phyloP scores from a whole-genome alignment of 495 filamentous ascomycete genomes.

The Penicillium soppii region DNA sequence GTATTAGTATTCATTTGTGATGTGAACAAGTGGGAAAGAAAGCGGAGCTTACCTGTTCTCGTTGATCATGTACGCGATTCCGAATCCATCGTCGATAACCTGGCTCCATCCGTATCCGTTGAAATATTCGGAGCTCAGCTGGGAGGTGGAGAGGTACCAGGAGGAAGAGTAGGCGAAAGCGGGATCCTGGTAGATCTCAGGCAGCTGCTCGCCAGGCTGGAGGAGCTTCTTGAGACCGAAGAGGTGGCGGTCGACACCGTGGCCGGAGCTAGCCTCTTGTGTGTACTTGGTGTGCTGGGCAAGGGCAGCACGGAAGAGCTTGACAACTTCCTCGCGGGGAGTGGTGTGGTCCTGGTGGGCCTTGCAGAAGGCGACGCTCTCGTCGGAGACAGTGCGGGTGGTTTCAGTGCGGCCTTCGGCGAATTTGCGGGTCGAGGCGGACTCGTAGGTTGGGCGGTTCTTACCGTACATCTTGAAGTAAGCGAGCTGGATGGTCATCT shows the following conservation, averaged over 20 bases:
- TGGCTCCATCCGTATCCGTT: slow-evolving; percentile 99
- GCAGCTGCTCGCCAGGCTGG: slow-evolving; percentile 75
- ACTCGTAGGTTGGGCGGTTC: slow-evolving; percentile 98
- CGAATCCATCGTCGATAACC: slow-evolving; percentile 93
- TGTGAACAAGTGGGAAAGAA: background rate
- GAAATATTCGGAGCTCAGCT: slow-evolving; percentile 95
- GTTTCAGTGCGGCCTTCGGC: slow-evolving; percentile 96
- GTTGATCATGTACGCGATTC: slow-evolving; percentile 99
- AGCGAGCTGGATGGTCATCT: slow-evolving; percentile 98
- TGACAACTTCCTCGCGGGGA: slow-evolving; percentile 60
- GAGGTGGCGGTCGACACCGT: slow-evolving; percentile 93
- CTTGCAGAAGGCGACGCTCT: slow-evolving; percentile 87
- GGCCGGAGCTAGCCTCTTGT: slow-evolving; percentile 80
- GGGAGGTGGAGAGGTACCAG: slow-evolving; percentile 86
- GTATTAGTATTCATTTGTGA: slow-evolving; percentile 18
- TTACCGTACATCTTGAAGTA: slow-evolving; percentile 99
- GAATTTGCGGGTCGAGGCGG: slow-evolving; percentile 89
- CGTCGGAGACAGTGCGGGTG: slow-evolving; percentile 87
- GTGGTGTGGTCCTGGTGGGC: slow-evolving; percentile 70
- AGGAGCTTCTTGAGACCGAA: slow-evolving; percentile 95
- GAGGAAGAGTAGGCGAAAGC: slow-evolving; percentile 79
- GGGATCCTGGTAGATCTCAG: slow-evolving; percentile 82
- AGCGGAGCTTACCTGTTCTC: slow-evolving; percentile 65
- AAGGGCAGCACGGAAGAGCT: slow-evolving; percentile 79
- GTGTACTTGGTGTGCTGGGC: slow-evolving; percentile 88